Base-by-base conservation (phyloP, 2,329 filamentous ascomycete species). In the Passalora sequoiae region DNA sequence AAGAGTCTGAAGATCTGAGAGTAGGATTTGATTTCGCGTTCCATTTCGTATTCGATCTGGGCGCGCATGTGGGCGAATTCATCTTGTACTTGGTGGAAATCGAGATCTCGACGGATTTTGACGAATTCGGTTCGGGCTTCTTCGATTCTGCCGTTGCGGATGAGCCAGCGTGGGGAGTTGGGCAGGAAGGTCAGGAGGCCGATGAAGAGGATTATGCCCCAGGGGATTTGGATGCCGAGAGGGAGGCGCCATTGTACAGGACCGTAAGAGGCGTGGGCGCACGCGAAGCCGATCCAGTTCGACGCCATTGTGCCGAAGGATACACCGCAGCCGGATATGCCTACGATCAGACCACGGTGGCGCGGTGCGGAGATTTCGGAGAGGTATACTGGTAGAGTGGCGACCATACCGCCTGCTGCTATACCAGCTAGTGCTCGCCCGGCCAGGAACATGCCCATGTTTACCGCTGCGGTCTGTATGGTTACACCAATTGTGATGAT, bases 271-370 rank as follows among this genome's bases (percentile, higher is more conserved):
- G 75, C 73, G 42, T 70, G 77, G 15, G 70, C 68, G 47, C 75
- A 76, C 0, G 73, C 74, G 50, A 72, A 78, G 3, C 75, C 75
- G 3, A 77, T 69, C 76, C 75, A 78, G 55, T 78, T 79, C 4
- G 72, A 74, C 49, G 66, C 62, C 73, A 77, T 76, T 3, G 73
- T 76, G 8, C 75, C 76, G 39, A 76, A 72, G 2, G 73, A 68
- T 45, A 78, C 75, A 6, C 75, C 75, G 38, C 72, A 73, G 6
- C 76, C 75, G 1, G 53, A 56, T 2, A 61, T 58, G 3, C 74
- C 73, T 12, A 71, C 74, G 44, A 77, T 76, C 10, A 77, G 60
- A n/a, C 75, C 75, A 27, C 75, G 69, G 9, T 55, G 52, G 42
- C 56, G 48, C 10, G 60, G 58, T 39, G 73, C 63, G 1, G 72